Conservation (phyloP, 495 filamentous ascomycete genomes). For the Pyrenula aspistea region DNA sequence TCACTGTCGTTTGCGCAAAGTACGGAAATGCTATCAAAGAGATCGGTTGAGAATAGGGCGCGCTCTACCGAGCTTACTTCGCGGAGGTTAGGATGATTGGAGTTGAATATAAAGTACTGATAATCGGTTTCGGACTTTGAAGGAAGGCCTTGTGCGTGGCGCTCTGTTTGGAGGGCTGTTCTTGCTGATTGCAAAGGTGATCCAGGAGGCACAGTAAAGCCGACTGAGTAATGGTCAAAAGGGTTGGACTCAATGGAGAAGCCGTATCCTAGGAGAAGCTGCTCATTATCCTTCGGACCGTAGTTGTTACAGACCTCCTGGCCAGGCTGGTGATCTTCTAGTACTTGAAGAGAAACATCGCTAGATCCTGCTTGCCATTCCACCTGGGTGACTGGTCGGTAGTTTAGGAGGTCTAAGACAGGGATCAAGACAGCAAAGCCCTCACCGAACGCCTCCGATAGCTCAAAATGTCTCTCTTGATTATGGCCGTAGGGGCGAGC, state of each 20-base stretch:
- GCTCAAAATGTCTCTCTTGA: constrained; percentile 1
- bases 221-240: constrained; percentile 38
- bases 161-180: constrained; percentile 21
- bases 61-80: constrained; percentile 25
- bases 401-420: constrained; percentile 49
- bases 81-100: constrained; percentile 27
- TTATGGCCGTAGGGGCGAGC: constrained; percentile 7
- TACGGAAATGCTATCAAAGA: constrained; percentile 29
- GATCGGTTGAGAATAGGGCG: constrained; percentile 31
- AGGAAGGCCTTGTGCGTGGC: constrained; percentile 10
- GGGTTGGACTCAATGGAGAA: constrained; percentile 49
- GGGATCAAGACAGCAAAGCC: constrained; percentile 45
- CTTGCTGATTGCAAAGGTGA: constrained; percentile 27
- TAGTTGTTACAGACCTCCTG: constrained; percentile 58
- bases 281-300: constrained; percentile 53
- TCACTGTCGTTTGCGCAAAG: constrained; percentile 30
- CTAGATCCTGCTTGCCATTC: constrained; percentile 43
- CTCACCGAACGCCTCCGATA: constrained; percentile 19
- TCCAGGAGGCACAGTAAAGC: constrained; percentile 26
- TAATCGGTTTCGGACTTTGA: constrained; percentile 18
- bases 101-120: constrained; percentile 35
- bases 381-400: constrained; percentile 42
- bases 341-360: constrained; percentile 33
- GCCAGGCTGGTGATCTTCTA: constrained; percentile 32
- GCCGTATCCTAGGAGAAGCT: constrained; percentile 57